These are phyloP conservation scores for Skeletonema grethae DNA, from an alignment of 108 stramenopile genomes.

Conservation along the genomic window DNA sequence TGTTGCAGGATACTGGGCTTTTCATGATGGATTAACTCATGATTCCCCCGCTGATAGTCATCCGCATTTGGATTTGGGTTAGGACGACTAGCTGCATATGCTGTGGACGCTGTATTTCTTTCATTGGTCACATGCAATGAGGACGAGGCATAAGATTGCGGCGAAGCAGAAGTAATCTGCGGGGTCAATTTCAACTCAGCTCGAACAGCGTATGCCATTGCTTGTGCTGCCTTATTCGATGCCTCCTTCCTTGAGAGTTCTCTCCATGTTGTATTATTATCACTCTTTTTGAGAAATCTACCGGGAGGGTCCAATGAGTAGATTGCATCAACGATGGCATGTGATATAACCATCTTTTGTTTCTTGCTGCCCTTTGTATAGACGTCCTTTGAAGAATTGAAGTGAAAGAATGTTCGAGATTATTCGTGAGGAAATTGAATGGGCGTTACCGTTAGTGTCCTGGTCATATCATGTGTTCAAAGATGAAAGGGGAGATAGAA, in stretches of 20 bases:
- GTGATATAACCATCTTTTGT: slow-evolving; percentile 69
- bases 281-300: slow-evolving; percentile 22
- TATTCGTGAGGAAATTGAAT: background rate
- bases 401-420: too few species aligned
- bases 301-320: slow-evolving; percentile 61
- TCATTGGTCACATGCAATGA: background rate
- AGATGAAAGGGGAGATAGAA: background rate
- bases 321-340: slow-evolving; percentile 64
- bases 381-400: slow-evolving; percentile 39
- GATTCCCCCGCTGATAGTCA: background rate
- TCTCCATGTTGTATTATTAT: slow-evolving; percentile 44
- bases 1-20: background rate
- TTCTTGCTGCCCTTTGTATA: slow-evolving; percentile 64
- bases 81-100: background rate
- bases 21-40: background rate
- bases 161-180: background rate
- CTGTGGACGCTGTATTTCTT: background rate
- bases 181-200: background rate
- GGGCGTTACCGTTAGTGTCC: background rate
- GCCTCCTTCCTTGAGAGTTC: slow-evolving; percentile 74
- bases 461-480: background rate
- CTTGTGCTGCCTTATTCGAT: slow-evolving; percentile 68
- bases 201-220: slow-evolving; percentile 8
- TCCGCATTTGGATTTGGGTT: background rate
- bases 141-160: background rate